Conservation (phyloP, 192 early-diverging fungal genomes). For the Umbelopsis sp. region DNA sequence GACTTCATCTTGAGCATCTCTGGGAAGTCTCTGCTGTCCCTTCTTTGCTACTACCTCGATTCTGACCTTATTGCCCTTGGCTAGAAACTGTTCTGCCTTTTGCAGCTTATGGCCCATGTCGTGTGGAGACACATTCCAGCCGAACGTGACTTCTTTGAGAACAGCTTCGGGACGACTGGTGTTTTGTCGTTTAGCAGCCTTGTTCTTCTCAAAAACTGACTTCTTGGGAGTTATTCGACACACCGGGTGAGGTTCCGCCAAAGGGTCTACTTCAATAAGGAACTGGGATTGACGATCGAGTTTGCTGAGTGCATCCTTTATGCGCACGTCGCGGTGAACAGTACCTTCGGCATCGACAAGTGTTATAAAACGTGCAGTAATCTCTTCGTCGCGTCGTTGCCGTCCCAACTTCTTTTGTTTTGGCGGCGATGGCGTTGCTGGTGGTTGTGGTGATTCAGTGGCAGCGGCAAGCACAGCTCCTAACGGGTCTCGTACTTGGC, state of each 20-base stretch:
- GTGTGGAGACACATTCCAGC: conserved; percentile 54
- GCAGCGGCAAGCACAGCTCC: neutral
- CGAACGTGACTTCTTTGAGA: conserved; percentile 52
- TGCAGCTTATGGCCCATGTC: conserved; percentile 55
- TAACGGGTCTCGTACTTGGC: neutral
- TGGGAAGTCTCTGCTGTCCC: conserved; percentile 37
- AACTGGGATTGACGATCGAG: conserved; percentile 50
- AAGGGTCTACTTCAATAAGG: conserved; percentile 50
- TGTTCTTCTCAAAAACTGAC: conserved; percentile 53
- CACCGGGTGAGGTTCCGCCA: conserved; percentile 42
- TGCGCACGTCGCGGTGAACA: conserved; percentile 31
- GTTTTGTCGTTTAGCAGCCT: conserved; percentile 50
- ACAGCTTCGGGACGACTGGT: conserved; percentile 28
- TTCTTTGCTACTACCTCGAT: conserved; percentile 52
- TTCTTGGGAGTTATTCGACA: conserved; percentile 58
- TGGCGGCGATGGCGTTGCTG: neutral
- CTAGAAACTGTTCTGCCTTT: conserved; percentile 49
- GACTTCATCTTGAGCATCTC: conserved; percentile 39
- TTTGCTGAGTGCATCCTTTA: conserved; percentile 31
- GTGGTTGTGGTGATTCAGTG: neutral
- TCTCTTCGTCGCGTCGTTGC: conserved; percentile 57
- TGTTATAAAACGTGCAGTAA: conserved; percentile 44
- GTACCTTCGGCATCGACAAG: conserved; percentile 48
- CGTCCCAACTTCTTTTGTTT: conserved; percentile 27
- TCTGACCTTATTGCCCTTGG: conserved; percentile 54